Evolutionary conservation across 441 rosid genomes (phyloP).

Genomic region (Arabidopsis hybrid): DNA sequence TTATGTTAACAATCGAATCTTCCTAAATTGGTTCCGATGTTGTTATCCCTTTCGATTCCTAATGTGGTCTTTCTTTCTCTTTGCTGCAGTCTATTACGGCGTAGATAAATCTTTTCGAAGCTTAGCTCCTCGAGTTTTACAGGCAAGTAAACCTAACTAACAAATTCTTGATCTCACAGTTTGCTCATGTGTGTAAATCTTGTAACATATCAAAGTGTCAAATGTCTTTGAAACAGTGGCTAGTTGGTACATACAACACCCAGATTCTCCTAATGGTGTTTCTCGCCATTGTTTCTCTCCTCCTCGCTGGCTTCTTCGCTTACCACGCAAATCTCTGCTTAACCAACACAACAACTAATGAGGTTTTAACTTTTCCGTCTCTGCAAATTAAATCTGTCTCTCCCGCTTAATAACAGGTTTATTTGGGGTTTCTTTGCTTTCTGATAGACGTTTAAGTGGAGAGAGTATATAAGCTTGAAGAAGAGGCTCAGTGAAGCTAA

Average conservation of each 20-base stretch:
- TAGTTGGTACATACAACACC: constrained; percentile 76
- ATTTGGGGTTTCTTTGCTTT: constrained; percentile 16
- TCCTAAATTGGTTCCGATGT: not conserved
- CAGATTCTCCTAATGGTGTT: constrained; percentile 86
- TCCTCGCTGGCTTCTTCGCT: constrained; percentile 79
- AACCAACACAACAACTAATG: constrained; percentile 85
- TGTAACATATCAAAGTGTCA: not conserved
- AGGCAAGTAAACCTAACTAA: constrained; percentile 50
- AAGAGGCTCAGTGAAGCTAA: constrained; percentile 58
- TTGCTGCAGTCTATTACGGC: constrained; percentile 78
- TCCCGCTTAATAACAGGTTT: not conserved
- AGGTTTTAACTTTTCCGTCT: constrained; percentile 48
- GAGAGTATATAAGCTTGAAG: constrained; percentile 78
- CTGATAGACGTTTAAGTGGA: constrained; percentile 87
- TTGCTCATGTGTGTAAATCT: not conserved
- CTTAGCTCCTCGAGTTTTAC: constrained; percentile 77
- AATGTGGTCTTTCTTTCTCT: constrained; percentile 8
- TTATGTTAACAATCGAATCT: constrained; percentile 14
- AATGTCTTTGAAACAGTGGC: constrained; percentile 65
- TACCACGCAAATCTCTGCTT: constrained; percentile 82
- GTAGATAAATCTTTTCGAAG: constrained; percentile 69
- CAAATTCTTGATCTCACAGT: not conserved
- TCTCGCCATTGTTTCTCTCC: constrained; percentile 76
- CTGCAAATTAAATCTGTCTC: not conserved
- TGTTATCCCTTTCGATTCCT: constrained; percentile 17